These are phyloP conservation scores for Paraglomus occultum DNA, from an alignment of 192 early-diverging fungal genomes.

Conservation along the genomic window DNA sequence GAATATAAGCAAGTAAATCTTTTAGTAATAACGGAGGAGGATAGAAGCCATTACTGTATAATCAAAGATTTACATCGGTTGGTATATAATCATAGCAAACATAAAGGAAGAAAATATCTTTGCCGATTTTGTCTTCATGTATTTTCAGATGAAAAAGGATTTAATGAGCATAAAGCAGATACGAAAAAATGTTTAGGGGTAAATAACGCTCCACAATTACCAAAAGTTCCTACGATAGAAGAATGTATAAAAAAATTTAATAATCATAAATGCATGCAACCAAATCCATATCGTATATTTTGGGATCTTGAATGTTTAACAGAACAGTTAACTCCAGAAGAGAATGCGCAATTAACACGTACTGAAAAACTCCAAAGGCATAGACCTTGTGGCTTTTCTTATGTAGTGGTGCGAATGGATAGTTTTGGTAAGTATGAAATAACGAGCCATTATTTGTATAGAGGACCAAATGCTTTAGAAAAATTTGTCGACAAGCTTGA, in stretches of 20 bases:
- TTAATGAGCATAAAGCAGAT: slow-evolving; percentile 17
- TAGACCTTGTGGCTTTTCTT: neutral
- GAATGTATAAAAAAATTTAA: slow-evolving; percentile 13
- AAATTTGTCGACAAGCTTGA: slow-evolving; percentile 14
- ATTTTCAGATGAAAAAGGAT: slow-evolving; percentile 16
- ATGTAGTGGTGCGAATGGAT: slow-evolving; percentile 15
- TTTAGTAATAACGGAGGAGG: neutral
- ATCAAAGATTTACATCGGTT: slow-evolving; percentile 12
- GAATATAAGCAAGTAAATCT: slow-evolving; percentile 15
- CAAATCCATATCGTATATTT: slow-evolving; percentile 11
- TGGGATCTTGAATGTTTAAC: slow-evolving; percentile 25
- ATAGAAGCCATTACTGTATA: slow-evolving; percentile 21
- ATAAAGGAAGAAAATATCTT: slow-evolving; percentile 13
- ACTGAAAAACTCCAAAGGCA: slow-evolving; percentile 19
- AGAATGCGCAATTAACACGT: slow-evolving; percentile 5
- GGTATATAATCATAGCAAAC: slow-evolving; percentile 18
- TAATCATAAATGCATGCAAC: slow-evolving; percentile 24
- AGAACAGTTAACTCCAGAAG: slow-evolving; percentile 17
- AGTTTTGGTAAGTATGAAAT: slow-evolving; percentile 21
- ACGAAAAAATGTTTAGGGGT: neutral
- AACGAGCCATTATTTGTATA: slow-evolving; percentile 21
- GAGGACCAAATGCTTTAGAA: slow-evolving; percentile 2
- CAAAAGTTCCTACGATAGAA: neutral
- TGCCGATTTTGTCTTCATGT: slow-evolving; percentile 16
- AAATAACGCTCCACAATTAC: slow-evolving; percentile 2